phyloP scores from a whole-genome alignment of 2,329 filamentous ascomycete species.

The Escovopsis sp. region DNA sequence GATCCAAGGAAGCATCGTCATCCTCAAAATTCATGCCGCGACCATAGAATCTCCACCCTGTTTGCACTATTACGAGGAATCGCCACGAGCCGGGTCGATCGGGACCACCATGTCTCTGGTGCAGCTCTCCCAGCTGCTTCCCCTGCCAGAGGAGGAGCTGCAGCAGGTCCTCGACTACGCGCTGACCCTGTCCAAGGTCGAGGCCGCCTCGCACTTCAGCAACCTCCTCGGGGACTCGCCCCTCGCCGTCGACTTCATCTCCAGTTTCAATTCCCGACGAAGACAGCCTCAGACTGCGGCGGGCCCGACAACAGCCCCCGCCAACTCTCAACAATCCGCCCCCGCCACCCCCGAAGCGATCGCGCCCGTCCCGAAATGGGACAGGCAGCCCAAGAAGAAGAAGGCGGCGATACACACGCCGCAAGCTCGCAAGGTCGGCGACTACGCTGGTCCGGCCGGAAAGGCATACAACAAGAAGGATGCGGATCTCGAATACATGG shows the following conservation, averaged over 20 bases:
- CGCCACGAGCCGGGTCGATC: not conserved
- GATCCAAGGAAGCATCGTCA: too few species aligned
- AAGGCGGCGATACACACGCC: constrained; percentile 49
- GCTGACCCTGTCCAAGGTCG: constrained; percentile 57
- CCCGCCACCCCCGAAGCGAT: constrained; percentile 13
- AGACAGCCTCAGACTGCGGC: constrained; percentile 23
- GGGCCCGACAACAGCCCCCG: constrained; percentile 3
- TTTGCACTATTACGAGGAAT: not conserved
- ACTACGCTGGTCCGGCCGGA: constrained; percentile 52
- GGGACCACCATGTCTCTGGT: constrained; percentile 35
- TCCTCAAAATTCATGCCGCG: too few species aligned
- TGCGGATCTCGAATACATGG: constrained; percentile 57
- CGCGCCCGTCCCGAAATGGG: constrained; percentile 34
- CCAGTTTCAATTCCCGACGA: constrained; percentile 61
- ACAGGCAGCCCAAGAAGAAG: constrained; percentile 36
- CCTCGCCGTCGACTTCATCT: constrained; percentile 60
- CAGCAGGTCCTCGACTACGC: constrained; percentile 76
- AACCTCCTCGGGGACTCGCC: constrained; percentile 80
- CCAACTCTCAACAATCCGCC: constrained; percentile 2
- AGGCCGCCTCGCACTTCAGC: constrained; percentile 71
- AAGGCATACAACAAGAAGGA: constrained; percentile 62
- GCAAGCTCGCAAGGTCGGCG: constrained; percentile 41
- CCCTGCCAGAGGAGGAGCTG: constrained; percentile 71
- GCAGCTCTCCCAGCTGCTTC: constrained; percentile 66
- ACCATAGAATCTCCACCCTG: too few species aligned